Conservation (phyloP, 1,284 basidiomycete genomes). For the Leccinum fuscescens region DNA sequence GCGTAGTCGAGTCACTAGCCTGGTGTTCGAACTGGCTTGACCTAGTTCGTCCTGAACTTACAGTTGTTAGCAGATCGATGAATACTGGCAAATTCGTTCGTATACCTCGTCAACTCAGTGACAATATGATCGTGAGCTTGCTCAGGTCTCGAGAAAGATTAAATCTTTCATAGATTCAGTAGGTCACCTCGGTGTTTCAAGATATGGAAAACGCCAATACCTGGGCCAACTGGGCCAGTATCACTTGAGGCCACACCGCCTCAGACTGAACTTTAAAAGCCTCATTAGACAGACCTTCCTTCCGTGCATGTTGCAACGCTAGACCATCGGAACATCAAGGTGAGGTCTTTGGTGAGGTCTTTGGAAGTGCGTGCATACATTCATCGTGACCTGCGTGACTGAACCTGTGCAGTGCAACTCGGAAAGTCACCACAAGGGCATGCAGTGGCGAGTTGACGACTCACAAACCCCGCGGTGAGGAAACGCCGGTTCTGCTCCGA, state of each 20-base stretch:
- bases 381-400: not conserved
- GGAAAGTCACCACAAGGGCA: not conserved
- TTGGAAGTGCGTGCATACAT: not conserved
- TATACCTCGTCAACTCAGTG: not conserved
- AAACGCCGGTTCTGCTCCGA: not conserved
- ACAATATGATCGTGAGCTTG: not conserved
- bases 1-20: conserved; percentile 1
- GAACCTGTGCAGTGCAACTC: not conserved
- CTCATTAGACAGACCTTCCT: conserved; percentile 1
- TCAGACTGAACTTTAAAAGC: not conserved
- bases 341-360: not conserved
- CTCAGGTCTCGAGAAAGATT: not conserved
- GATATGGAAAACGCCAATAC: not conserved
- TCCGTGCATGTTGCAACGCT: not conserved
- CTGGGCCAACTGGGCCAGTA: not conserved
- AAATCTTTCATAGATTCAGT: not conserved
- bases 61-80: not conserved
- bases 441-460: not conserved
- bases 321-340: not conserved
- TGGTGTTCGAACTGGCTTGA: conserved; percentile 1
- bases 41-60: conserved; percentile 6
- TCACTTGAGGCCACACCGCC: conserved; percentile 12
- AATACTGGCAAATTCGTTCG: not conserved
- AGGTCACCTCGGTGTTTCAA: not conserved
- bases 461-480: conserved; percentile 1